Evolutionary conservation across 768 basidiomycete species (phyloP).

Genomic region (Leccinum truebloodii): DNA sequence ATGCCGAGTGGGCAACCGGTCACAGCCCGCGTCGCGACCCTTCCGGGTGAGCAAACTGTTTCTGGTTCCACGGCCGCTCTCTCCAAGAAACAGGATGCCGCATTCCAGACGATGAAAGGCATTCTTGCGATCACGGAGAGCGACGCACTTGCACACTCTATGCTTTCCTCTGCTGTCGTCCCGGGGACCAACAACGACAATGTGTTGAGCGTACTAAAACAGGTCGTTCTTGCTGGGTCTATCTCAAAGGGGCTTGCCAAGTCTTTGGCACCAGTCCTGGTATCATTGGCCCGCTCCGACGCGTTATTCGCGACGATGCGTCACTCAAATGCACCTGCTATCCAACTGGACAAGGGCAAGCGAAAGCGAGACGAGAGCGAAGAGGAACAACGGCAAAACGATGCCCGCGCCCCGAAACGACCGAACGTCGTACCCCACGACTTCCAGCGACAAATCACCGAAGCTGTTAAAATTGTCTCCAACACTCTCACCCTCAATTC

Average conservation of each 20-base stretch:
- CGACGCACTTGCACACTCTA: constrained; percentile 55
- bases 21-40: background rate
- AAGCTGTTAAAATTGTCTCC: constrained; percentile 60
- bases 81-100: constrained; percentile 54
- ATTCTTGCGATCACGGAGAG: constrained; percentile 59
- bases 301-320: constrained; percentile 63
- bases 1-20: constrained; percentile 21
- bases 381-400: constrained; percentile 30
- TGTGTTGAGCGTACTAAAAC: constrained; percentile 56
- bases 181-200: constrained; percentile 45
- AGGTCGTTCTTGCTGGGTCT: constrained; percentile 45
- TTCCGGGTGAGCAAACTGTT: constrained; percentile 9
- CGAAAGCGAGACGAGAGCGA: constrained; percentile 64
- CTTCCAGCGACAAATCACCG: constrained; percentile 56
- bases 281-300: constrained; percentile 66
- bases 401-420: constrained; percentile 42
- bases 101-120: constrained; percentile 62
- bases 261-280: constrained; percentile 59
- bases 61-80: constrained; percentile 12
- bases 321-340: constrained; percentile 60
- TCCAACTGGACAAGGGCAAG: constrained; percentile 71
- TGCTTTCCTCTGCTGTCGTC: constrained; percentile 53
- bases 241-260: constrained; percentile 56
- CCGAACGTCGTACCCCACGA: constrained; percentile 45
- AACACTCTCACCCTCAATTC: constrained; percentile 45